Evolutionary conservation across 2,329 filamentous ascomycete species (phyloP).

Genomic region (Trichoderma gracile): DNA sequence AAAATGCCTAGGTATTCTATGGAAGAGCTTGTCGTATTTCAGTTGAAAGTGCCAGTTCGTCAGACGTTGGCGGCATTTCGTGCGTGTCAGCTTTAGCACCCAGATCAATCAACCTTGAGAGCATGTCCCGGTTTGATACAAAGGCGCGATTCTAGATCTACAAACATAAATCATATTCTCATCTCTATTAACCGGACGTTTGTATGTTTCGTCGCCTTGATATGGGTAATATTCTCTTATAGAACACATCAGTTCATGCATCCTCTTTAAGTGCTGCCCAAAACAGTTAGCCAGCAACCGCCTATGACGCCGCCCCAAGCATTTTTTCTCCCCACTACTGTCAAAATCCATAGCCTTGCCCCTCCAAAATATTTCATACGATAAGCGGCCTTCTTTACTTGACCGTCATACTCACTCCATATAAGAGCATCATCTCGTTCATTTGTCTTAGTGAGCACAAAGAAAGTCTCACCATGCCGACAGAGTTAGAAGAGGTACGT

Average conservation of each 20-base stretch:
- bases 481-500: slow-evolving; percentile 72
- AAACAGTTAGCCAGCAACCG: slow-evolving; percentile 6
- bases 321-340: slow-evolving; percentile 28
- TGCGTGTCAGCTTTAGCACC: too few species aligned
- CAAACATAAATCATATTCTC: too few species aligned
- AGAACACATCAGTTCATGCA: neutral
- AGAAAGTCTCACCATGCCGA: slow-evolving; percentile 59
- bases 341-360: slow-evolving; percentile 27
- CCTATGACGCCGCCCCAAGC: slow-evolving; percentile 12
- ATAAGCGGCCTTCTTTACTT: slow-evolving; percentile 13
- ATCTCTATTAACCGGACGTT: neutral
- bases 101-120: too few species aligned
- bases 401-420: neutral
- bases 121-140: too few species aligned
- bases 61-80: too few species aligned
- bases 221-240: neutral
- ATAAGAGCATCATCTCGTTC: neutral
- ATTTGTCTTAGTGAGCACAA: neutral
- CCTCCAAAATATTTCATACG: slow-evolving; percentile 28
- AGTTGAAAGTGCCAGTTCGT: too few species aligned
- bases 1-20: too few species aligned
- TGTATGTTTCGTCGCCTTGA: neutral
- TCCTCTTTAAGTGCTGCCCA: slow-evolving; percentile 1
- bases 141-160: too few species aligned
- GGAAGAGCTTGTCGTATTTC: too few species aligned